Conservation (phyloP, 257 asterid species). For the Solanum chilense region DNA sequence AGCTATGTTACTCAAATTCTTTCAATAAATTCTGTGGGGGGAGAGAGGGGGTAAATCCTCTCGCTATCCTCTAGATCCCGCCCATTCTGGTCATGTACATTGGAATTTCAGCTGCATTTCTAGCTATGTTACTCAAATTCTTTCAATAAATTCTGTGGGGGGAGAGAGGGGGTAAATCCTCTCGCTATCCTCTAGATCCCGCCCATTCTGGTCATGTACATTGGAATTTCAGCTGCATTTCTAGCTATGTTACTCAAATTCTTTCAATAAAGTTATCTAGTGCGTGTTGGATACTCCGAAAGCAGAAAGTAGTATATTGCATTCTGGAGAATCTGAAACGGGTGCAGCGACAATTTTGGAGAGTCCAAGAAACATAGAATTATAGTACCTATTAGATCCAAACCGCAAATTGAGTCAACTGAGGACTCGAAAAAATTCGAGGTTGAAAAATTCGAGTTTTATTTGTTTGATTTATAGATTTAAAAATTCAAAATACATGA, state of each 20-base stretch:
- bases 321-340: neutral
- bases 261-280: too few species aligned
- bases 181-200: too few species aligned
- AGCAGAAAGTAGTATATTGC: neutral
- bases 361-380: neutral
- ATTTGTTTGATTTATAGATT: too few species aligned
- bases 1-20: too few species aligned
- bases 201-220: neutral
- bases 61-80: too few species aligned
- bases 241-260: neutral
- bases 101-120: neutral
- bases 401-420: too few species aligned
- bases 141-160: too few species aligned
- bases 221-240: neutral
- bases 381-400: neutral
- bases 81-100: neutral
- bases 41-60: too few species aligned
- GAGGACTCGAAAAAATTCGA: rapidly evolving
- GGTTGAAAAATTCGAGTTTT: too few species aligned
- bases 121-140: too few species aligned
- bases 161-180: rapidly evolving
- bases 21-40: too few species aligned
- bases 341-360: neutral
- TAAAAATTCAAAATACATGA: too few species aligned
- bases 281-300: neutral